Conservation (phyloP, 1,284 basidiomycete genomes). For the Ceratobasidium sp. region DNA sequence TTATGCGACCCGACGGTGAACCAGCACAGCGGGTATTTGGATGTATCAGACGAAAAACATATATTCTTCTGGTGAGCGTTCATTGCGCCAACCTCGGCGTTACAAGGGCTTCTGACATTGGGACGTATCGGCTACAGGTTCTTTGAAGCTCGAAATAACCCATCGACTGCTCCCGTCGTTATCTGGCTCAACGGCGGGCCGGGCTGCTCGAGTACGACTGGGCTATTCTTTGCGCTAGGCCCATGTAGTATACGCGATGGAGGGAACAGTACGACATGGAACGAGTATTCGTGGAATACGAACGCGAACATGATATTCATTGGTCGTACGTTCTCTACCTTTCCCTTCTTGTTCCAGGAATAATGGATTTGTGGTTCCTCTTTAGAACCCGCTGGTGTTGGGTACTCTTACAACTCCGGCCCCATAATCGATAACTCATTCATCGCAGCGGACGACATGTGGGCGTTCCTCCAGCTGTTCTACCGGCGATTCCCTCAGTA, state of each 20-base stretch:
- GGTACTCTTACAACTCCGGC: slow-evolving; percentile 63
- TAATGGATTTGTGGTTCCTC: too few species aligned
- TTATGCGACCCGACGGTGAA: slow-evolving; percentile 63
- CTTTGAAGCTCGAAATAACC: slow-evolving; percentile 62
- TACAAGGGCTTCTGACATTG: slow-evolving; percentile 39
- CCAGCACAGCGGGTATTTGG: slow-evolving; percentile 64
- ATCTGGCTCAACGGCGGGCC: slow-evolving; percentile 64
- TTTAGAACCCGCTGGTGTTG: slow-evolving; percentile 62
- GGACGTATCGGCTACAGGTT: slow-evolving; percentile 47
- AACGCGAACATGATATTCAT: slow-evolving; percentile 61
- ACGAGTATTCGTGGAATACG: slow-evolving; percentile 64
- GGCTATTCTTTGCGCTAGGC: slow-evolving; percentile 61
- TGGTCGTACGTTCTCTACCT: slow-evolving; percentile 52
- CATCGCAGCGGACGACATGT: slow-evolving; percentile 62
- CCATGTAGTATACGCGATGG: slow-evolving; percentile 63
- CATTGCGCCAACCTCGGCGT: slow-evolving; percentile 31
- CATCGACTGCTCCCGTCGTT: slow-evolving; percentile 61
- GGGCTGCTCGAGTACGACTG: slow-evolving; percentile 59
- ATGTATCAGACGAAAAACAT: slow-evolving; percentile 62
- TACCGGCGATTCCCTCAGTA: slow-evolving; percentile 58
- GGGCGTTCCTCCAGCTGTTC: slow-evolving; percentile 66
- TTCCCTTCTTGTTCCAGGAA: not conserved
- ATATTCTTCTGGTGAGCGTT: slow-evolving; percentile 56
- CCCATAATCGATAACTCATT: slow-evolving; percentile 59
- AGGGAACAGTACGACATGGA: slow-evolving; percentile 60